Evolutionary conservation across 208 protist species (phyloP), one percentile per base, ranked within the genome.

Genomic region (Trypanosoma brucei): DNA sequence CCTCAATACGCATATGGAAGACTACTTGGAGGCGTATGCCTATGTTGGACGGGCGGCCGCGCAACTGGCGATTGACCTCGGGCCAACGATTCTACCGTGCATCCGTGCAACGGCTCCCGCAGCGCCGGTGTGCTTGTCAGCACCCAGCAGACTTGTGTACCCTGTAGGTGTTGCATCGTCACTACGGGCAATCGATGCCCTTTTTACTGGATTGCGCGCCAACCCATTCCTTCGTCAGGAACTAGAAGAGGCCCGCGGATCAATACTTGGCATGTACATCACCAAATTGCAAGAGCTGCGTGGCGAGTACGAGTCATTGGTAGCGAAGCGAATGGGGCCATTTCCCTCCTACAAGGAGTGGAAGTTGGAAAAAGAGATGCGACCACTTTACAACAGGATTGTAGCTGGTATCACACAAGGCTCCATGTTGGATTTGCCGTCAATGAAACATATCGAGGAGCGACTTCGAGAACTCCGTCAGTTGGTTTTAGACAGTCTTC

Each of bases 1-100:
- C 30, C 59, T 82, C 37, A 86, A 82, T 49, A 60, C 65, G 31
- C 59, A 78, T 50, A 82, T 86, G 70, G 74, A 80, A 51, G 55
- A 57, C 31, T 86, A 86, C 37, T 55, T 82, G 2, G 52, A 72
- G n/a, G 63, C 59, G 14, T 74, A 76, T 44, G 38, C 59, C 35
- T 72, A 70, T 65, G 53, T 67, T 75, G 52, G 72, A 9, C 60
- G 54, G 5, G 71, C 68, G 3, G 79, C 75, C 9, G 75, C 68
- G 30, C 79, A 76, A 40, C 34, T 84, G 39, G 77, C 71, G 34
- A 55, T 81, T 11, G 79, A 84, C 50, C 64, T 81, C 0, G 74
- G 78, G 7, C 59, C 78, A 14, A 38, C 55, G 38, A 73, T 71
- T 59, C 54, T 73, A 55, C 64, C 53, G 33, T 68, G 54, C 40